phyloP scores from a whole-genome alignment of 441 rosid species.

The Aquilaria agallochum region DNA sequence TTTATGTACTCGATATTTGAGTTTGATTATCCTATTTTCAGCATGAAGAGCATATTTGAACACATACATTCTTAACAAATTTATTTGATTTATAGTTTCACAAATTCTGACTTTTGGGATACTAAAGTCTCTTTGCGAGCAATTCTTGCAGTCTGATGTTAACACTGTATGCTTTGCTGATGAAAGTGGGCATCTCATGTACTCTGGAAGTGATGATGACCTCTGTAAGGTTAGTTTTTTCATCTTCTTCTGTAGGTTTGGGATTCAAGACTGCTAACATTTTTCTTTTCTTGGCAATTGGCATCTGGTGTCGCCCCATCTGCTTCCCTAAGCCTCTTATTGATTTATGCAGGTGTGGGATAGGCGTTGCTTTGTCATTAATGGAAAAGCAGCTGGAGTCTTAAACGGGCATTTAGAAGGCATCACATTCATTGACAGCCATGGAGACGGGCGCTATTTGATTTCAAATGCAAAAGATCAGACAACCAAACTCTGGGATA shows the following conservation, averaged over 20 bases:
- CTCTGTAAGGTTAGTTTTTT: slow-evolving; percentile 49
- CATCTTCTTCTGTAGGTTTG: not conserved
- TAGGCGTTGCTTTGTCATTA: slow-evolving; percentile 45
- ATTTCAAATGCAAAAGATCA: slow-evolving; percentile 80
- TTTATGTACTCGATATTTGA: not conserved
- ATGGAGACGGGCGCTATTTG: slow-evolving; percentile 63
- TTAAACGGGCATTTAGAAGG: slow-evolving; percentile 66
- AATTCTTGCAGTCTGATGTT: slow-evolving; percentile 53
- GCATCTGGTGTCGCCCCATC: not conserved
- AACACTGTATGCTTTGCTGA: slow-evolving; percentile 76
- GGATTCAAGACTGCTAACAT: not conserved
- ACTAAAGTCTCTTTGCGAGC: slow-evolving; percentile 7
- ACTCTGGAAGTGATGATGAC: slow-evolving; percentile 64
- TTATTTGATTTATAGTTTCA: not conserved
- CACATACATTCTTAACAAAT: not conserved
- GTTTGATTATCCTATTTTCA: not conserved
- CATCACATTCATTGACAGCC: slow-evolving; percentile 60
- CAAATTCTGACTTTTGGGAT: not conserved
- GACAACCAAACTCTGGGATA: slow-evolving; percentile 69
- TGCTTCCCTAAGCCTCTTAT: not conserved
- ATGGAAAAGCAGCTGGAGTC: slow-evolving; percentile 53
- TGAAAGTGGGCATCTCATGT: slow-evolving; percentile 59
- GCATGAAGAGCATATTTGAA: too few species aligned
- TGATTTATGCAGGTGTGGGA: slow-evolving; percentile 55
- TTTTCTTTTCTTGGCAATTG: not conserved